phyloP scores from a whole-genome alignment of 331 rosid species.

The Quercus tomentella region DNA sequence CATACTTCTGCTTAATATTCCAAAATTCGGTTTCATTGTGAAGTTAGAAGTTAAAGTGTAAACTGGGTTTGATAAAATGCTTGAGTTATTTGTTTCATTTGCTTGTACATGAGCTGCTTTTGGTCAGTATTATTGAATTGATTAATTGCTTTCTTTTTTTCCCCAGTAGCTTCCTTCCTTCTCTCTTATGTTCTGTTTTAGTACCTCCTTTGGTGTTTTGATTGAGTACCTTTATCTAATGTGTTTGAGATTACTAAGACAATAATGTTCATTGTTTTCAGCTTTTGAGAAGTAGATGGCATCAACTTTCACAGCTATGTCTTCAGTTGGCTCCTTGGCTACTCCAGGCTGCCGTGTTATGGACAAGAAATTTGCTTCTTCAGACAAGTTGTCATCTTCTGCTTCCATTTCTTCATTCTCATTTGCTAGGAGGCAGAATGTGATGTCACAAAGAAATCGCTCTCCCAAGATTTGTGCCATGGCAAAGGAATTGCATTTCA shows the following conservation, averaged over 20 bases:
- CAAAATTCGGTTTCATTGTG: too few species aligned
- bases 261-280: not conserved
- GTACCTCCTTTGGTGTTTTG: not conserved
- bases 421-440: slow-evolving; percentile 36
- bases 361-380: slow-evolving; percentile 31
- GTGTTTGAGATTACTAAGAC: not conserved
- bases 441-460: slow-evolving; percentile 29
- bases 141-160: not conserved
- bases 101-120: not conserved
- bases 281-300: slow-evolving; percentile 46
- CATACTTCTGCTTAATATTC: too few species aligned
- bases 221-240: not conserved
- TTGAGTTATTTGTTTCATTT: too few species aligned
- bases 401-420: slow-evolving; percentile 64
- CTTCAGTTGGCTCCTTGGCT: slow-evolving; percentile 54
- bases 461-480: slow-evolving; percentile 64
- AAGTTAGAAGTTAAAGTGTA: too few species aligned
- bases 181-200: not conserved
- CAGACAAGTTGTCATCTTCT: slow-evolving; percentile 53
- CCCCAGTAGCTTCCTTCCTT: too few species aligned
- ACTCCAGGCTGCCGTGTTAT: slow-evolving; percentile 37
- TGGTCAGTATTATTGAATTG: not conserved
- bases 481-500: slow-evolving; percentile 96
- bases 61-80: too few species aligned
- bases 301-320: slow-evolving; percentile 63